Evolutionary conservation across 2,329 filamentous ascomycete species (phyloP).

Genomic region (Sclerotinia trifoliorum): DNA sequence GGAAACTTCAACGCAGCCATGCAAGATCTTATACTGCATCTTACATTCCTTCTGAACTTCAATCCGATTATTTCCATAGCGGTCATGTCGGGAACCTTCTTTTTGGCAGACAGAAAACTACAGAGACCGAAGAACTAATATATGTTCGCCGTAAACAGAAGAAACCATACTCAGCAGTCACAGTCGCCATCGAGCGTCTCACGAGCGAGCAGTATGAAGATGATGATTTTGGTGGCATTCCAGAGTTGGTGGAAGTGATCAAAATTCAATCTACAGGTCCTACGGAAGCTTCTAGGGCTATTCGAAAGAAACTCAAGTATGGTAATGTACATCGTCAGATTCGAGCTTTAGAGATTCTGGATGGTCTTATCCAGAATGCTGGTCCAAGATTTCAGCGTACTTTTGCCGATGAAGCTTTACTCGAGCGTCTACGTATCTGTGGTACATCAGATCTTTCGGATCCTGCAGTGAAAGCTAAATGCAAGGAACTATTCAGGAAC

Average conservation of each 20-base stretch:
- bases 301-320: conserved; percentile 99
- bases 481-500: conserved; percentile 77
- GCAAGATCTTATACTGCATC: conserved; percentile 17
- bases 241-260: conserved; percentile 92
- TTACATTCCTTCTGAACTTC: conserved; percentile 10
- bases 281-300: conserved; percentile 82
- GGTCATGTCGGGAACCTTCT: conserved; percentile 19
- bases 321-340: conserved; percentile 91
- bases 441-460: conserved; percentile 84
- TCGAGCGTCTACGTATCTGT: conserved; percentile 86
- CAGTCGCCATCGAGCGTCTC: conserved; percentile 85
- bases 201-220: conserved; percentile 88
- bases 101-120: conserved; percentile 15
- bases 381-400: conserved; percentile 80
- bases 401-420: conserved; percentile 86
- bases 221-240: conserved; percentile 87
- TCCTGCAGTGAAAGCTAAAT: conserved; percentile 82
- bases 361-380: conserved; percentile 92
- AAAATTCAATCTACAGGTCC: conserved; percentile 85
- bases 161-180: conserved; percentile 91
- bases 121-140: conserved; percentile 22
- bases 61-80: conserved; percentile 17
- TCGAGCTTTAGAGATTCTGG: conserved; percentile 81
- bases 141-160: conserved; percentile 47
- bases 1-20: conserved; percentile 15